These are phyloP conservation scores for Cutaneotrichosporon dermatis DNA, from an alignment of 1,284 basidiomycete genomes.

Conservation along the genomic window DNA sequence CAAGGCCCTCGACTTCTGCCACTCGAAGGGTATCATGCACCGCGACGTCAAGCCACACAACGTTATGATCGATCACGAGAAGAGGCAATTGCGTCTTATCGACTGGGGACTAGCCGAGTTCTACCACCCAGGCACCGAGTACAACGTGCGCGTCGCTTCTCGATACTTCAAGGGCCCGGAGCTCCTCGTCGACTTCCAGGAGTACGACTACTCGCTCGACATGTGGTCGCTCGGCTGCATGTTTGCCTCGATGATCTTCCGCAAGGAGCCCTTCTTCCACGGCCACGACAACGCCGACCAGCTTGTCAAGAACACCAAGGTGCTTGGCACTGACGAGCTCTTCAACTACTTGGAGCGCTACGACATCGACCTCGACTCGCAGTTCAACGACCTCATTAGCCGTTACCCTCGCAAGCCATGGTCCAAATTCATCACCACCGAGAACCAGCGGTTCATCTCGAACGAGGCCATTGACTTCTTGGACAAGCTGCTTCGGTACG, in stretches of 20 bases:
- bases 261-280: conserved; percentile 99
- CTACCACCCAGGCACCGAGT: conserved; percentile 95
- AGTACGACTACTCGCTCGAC: conserved; percentile 93
- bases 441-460: conserved; percentile 96
- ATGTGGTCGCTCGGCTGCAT: conserved; percentile 99
- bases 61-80: conserved; percentile 99
- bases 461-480: conserved; percentile 94
- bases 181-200: conserved; percentile 94
- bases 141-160: conserved; percentile 96
- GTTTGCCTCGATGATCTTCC: conserved; percentile 99
- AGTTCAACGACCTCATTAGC: conserved; percentile 84
- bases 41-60: conserved; percentile 99
- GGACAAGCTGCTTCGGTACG: conserved; percentile 89
- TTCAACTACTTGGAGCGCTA: conserved; percentile 84
- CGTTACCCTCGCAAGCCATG: conserved; percentile 92
- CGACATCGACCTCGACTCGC: conserved; percentile 83
- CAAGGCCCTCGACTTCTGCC: conserved; percentile 96
- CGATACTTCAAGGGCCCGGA: conserved; percentile 99
- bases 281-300: conserved; percentile 99
- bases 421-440: conserved; percentile 83
- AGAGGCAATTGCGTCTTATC: conserved; percentile 91
- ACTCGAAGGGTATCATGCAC: conserved; percentile 99
- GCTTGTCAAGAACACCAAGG: conserved; percentile 95
- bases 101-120: conserved; percentile 99
- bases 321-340: conserved; percentile 92